A percentile compares a stretch with the other conserved stretches of the same genome.
Conservation (phyloP, 2,329 filamentous ascomycete species). For the Amylocarpus encephaloides region DNA sequence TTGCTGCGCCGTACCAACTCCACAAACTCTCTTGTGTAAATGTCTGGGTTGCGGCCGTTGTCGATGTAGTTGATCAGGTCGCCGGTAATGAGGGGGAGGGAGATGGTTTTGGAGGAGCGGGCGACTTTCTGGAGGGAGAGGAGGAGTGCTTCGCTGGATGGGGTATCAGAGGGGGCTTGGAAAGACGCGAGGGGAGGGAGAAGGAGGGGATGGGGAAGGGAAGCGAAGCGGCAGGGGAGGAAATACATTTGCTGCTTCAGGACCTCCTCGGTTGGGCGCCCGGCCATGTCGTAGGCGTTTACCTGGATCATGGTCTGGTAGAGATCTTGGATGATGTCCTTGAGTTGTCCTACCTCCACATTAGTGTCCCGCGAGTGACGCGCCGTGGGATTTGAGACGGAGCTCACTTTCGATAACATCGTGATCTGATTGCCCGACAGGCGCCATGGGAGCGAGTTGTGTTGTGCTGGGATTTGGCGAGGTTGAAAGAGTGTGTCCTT, state of each 20-base stretch:
- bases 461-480: neutral
- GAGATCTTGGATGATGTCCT: slow-evolving; percentile 56
- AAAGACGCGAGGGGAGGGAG: slow-evolving; percentile 24
- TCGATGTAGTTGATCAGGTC: slow-evolving; percentile 65
- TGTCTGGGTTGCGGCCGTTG: slow-evolving; percentile 65
- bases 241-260: slow-evolving; percentile 47
- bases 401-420: slow-evolving; percentile 33
- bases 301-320: slow-evolving; percentile 59
- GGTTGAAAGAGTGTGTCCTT: neutral
- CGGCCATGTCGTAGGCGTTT: slow-evolving; percentile 51
- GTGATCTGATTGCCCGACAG: slow-evolving; percentile 31
- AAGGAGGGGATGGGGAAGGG: too few relatives aligned
- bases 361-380: neutral
- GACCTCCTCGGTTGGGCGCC: slow-evolving; percentile 45
- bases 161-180: slow-evolving; percentile 25
- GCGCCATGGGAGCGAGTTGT: slow-evolving; percentile 30
- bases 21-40: slow-evolving; percentile 68
- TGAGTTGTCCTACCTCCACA: slow-evolving; percentile 44
- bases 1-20: slow-evolving; percentile 61
- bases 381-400: neutral
- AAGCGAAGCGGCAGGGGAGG: too few relatives aligned
- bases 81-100: slow-evolving; percentile 49
- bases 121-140: slow-evolving; percentile 37
- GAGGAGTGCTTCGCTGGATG: slow-evolving; percentile 35
- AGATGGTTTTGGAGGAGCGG: slow-evolving; percentile 22